These are phyloP conservation scores for Populus trichocarpa DNA, from an alignment of 441 rosid species.

Conservation along the genomic window DNA sequence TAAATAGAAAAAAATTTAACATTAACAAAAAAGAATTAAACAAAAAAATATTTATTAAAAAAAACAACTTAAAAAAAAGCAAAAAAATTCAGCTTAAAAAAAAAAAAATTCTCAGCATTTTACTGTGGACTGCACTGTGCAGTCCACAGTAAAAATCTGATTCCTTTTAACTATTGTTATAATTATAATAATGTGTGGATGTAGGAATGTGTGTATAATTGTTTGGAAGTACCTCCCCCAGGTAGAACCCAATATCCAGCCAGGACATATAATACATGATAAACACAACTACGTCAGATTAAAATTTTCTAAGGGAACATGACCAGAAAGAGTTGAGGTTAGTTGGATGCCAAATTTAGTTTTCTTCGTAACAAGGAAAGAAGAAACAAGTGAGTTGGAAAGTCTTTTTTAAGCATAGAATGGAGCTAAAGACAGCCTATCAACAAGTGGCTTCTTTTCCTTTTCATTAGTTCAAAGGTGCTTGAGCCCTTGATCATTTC, in stretches of 20 bases:
- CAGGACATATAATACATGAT: background rate
- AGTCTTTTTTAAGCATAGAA: constrained; percentile 17
- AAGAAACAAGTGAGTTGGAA: constrained; percentile 43
- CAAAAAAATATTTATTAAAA: too few relatives aligned
- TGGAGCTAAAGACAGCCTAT: constrained; percentile 30
- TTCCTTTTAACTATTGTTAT: too few relatives aligned
- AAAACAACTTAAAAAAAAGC: too few relatives aligned
- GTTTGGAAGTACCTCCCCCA: background rate
- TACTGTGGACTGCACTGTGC: too few relatives aligned
- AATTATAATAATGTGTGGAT: too few relatives aligned
- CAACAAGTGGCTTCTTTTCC: constrained; percentile 22
- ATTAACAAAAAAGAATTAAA: too few relatives aligned
- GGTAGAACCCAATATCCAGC: background rate
- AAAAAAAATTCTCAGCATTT: too few relatives aligned
- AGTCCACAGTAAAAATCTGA: too few relatives aligned
- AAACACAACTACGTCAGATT: background rate
- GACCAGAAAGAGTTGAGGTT: background rate
- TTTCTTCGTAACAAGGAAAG: constrained; percentile 34
- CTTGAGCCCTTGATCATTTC: background rate
- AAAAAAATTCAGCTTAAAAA: too few relatives aligned
- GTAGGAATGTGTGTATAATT: background rate
- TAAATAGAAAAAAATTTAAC: too few relatives aligned
- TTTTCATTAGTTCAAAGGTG: constrained; percentile 12
- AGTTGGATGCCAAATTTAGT: constrained; percentile 19
- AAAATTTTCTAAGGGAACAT: background rate